These are phyloP conservation scores for Noccaea bulbosa DNA, from an alignment of 345 rosid species.

Conservation along the genomic window DNA sequence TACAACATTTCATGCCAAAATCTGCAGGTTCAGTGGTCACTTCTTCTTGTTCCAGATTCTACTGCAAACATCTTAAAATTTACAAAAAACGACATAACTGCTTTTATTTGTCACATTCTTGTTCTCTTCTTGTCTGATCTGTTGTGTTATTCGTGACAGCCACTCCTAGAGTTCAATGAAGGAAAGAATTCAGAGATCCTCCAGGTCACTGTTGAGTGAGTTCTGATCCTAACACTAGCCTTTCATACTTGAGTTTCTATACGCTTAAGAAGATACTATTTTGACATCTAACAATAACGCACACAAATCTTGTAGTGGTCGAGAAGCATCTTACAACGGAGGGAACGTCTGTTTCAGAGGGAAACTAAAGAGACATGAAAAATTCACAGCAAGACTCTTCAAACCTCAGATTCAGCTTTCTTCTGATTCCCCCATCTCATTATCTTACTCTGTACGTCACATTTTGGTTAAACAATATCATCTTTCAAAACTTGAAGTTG, in stretches of 20 bases:
- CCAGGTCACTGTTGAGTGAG: constrained; percentile 70
- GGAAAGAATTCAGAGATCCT: constrained; percentile 45
- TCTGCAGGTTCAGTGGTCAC: constrained; percentile 56
- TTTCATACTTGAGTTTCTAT: neutral
- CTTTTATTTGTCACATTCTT: neutral
- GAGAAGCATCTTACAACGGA: constrained; percentile 68
- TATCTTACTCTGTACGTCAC: constrained; percentile 63
- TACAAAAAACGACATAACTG: neutral
- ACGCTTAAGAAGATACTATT: neutral
- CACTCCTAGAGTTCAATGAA: constrained; percentile 53
- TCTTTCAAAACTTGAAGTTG: neutral
- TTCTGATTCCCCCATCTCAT: constrained; percentile 48
- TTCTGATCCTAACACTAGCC: constrained; percentile 32
- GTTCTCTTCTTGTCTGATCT: constrained; percentile 9
- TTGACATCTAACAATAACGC: constrained; percentile 11
- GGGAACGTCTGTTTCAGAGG: constrained; percentile 75
- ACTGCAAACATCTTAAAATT: neutral
- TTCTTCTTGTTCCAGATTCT: neutral
- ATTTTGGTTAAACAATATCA: neutral
- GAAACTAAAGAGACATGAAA: constrained; percentile 50
- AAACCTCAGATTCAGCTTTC: constrained; percentile 57
- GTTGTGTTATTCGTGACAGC: constrained; percentile 52
- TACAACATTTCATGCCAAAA: constrained; percentile 75
- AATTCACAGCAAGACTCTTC: constrained; percentile 63
- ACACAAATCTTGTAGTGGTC: constrained; percentile 45